Percentiles rank a stretch among this genome's conserved stretches.
Evolutionary conservation across 2,329 filamentous ascomycete genomes (phyloP).

Genomic region (Akanthomyces muscarius): DNA sequence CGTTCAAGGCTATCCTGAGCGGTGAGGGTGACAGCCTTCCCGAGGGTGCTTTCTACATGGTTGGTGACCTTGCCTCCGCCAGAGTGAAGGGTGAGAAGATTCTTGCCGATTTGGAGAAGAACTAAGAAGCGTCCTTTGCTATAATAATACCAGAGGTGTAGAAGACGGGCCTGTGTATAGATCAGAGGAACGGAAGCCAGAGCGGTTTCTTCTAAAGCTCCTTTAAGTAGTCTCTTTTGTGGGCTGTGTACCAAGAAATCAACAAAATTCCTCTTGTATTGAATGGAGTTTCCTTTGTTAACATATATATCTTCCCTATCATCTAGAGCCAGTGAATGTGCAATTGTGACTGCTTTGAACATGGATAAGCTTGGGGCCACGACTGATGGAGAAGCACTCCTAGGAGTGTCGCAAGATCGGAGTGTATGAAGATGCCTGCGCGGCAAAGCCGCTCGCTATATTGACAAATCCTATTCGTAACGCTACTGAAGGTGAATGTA

Average conservation of each 20-base stretch:
- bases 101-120: slow-evolving; percentile 82
- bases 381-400: background rate
- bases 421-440: background rate
- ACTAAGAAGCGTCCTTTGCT: slow-evolving; percentile 39
- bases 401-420: background rate
- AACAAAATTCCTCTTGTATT: slow-evolving; percentile 45
- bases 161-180: slow-evolving; percentile 52
- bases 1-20: slow-evolving; percentile 94
- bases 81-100: slow-evolving; percentile 99
- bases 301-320: slow-evolving; percentile 9
- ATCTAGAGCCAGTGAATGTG: background rate
- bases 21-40: slow-evolving; percentile 96
- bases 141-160: slow-evolving; percentile 33
- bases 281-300: slow-evolving; percentile 27
- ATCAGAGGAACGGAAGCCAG: slow-evolving; percentile 49
- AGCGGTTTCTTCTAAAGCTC: slow-evolving; percentile 49
- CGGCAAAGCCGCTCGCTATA: background rate
- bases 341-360: background rate
- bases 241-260: slow-evolving; percentile 59
- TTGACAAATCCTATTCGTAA: background rate
- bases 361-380: background rate
- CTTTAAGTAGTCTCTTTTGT: slow-evolving; percentile 53
- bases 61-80: slow-evolving; percentile 90
- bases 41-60: slow-evolving; percentile 96
- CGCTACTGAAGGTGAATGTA: background rate